phyloP scores from a whole-genome alignment of 352 stramenopile species.

The Pythium grandisporangium region DNA sequence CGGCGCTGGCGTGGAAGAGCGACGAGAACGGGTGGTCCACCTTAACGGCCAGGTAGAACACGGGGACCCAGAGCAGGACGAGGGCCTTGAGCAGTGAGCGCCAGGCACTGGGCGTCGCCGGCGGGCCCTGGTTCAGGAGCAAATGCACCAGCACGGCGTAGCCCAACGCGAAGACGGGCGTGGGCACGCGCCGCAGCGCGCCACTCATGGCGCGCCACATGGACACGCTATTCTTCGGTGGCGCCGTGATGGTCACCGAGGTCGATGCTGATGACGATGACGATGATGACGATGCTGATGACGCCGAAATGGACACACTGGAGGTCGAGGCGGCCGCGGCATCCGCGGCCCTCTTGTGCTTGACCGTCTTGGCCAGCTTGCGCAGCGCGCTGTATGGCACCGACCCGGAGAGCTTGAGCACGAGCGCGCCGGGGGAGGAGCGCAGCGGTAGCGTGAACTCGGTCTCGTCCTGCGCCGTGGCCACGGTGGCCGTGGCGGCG shows the following conservation, averaged over 20 bases:
- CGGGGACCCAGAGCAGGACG: constrained; percentile 46
- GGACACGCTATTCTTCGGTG: no score
- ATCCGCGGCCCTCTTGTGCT: no score
- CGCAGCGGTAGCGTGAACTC: constrained; percentile 49
- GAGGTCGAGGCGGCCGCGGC: background rate
- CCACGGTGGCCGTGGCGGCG: constrained; percentile 4
- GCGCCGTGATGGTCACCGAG: background rate
- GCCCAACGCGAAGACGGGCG: constrained; percentile 60
- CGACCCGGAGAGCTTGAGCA: constrained; percentile 46
- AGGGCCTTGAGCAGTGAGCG: constrained; percentile 39
- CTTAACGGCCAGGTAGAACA: constrained; percentile 64
- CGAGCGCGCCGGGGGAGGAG: constrained; percentile 45
- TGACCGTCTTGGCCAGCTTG: constrained; percentile 29
- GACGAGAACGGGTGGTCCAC: constrained; percentile 64
- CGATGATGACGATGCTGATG: no score
- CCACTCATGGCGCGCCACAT: background rate
- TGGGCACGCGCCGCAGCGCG: constrained; percentile 25
- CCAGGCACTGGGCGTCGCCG: constrained; percentile 19
- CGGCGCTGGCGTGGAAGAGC: constrained; percentile 35
- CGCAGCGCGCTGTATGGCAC: constrained; percentile 32
- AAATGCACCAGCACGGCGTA: constrained; percentile 61
- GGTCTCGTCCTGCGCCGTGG: constrained; percentile 25
- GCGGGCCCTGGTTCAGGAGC: constrained; percentile 36
- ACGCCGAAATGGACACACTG: background rate
- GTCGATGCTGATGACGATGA: no score